Evolutionary conservation across 305 asterid species (phyloP), one percentile per base, ranked within the genome.

Genomic region (Coffea humblotiana): DNA sequence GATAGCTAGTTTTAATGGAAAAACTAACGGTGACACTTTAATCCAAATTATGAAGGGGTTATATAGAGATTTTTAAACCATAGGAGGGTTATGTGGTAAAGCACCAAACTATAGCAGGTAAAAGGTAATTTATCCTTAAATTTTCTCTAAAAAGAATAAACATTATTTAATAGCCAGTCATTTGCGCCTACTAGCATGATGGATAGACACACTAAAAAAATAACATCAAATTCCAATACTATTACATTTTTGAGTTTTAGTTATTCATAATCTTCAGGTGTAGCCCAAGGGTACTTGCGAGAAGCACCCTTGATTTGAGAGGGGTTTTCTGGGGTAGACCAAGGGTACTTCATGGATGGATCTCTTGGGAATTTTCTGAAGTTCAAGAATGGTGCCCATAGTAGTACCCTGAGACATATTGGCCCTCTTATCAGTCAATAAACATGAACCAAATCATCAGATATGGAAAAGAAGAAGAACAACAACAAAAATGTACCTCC

Each of bases 351-450:
- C 92, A 94, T 88, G 16, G 82, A 72, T 81, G 98, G 97, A 87
- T 92, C 96, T 84, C 97, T 43, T 0, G 98, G 97, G 54, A 94
- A 86, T 80, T 91, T 94, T 74, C 97, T 89, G 90, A 92, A 91
- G 91, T 94, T 94, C 71, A 94, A 84, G 83, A 94, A 94, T 84
- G 97, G 97, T 56, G 98, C 97, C 98, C 98, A 92, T 56, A 92
- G 86, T 85, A 91, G 76, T 71, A 90, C 82, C 86, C 97, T 92
- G 86, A 66, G 54, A 63, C 27, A 77, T 12, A 4, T 60, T 16
- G 56, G 32, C 80, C 35, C 80, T 14, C 32, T 37, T 47, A 27
- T 65, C 47, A 69, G 69, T 77, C 58, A 43, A 66, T 71, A 79
- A 45, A 49, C 15, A 77, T 43, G 11, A 72, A 25, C 16, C 56